A percentile compares a stretch with the other conserved stretches of the same genome.
phyloP scores from a whole-genome alignment of 129 eudicot species.

The Tagetes erecta region DNA sequence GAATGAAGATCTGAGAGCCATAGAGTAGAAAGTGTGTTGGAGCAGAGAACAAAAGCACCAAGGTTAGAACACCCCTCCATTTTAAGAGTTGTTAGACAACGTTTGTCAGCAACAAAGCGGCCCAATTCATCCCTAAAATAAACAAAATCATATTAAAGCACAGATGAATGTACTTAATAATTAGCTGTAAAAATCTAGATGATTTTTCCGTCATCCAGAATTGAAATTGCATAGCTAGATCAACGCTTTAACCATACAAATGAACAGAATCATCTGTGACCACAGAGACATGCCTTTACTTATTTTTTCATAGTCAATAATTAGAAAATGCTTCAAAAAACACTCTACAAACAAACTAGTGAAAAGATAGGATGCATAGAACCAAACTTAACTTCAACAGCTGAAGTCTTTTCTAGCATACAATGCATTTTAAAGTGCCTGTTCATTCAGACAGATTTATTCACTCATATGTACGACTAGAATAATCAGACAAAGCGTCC shows the following conservation, averaged over 20 bases:
- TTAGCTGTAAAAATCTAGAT: constrained; percentile 1
- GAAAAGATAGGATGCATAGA: background rate
- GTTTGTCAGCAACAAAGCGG: constrained; percentile 85
- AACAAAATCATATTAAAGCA: constrained; percentile 17
- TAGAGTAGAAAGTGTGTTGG: constrained; percentile 75
- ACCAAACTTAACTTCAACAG: background rate
- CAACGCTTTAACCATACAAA: background rate
- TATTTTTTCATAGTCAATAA: background rate
- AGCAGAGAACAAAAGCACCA: constrained; percentile 65
- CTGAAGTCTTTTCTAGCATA: background rate
- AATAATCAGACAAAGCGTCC: background rate
- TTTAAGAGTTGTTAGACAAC: constrained; percentile 75
- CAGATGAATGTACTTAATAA: background rate
- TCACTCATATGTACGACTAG: background rate
- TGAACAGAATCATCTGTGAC: constrained; percentile 5
- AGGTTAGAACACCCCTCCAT: constrained; percentile 89
- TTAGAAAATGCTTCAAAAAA: background rate
- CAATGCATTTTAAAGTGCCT: background rate
- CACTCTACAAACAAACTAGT: background rate
- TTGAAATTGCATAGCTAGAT: background rate
- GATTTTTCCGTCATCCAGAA: background rate
- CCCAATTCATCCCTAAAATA: constrained; percentile 83
- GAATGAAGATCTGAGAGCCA: constrained; percentile 96
- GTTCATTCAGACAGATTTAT: background rate
- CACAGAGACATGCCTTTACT: background rate